phyloP scores from a whole-genome alignment of 192 early-diverging fungal genomes.

The Rhizophagus sp. region DNA sequence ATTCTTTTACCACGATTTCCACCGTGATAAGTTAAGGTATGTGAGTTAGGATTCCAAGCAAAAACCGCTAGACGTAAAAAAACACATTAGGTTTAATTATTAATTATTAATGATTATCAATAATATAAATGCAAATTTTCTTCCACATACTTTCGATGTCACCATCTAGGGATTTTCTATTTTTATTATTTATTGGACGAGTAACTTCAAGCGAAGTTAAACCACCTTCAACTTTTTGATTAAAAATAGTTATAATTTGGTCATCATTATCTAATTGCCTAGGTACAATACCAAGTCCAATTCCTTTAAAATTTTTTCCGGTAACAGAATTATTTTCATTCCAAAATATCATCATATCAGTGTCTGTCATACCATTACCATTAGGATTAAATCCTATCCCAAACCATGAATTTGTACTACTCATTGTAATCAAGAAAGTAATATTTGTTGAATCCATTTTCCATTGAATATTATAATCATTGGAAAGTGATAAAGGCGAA shows the following conservation, averaged over 20 bases:
- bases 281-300: not conserved
- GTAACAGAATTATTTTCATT: not conserved
- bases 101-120: too few relatives aligned
- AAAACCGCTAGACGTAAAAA: not conserved
- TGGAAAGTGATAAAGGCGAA: not conserved
- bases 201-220: not conserved
- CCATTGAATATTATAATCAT: not conserved
- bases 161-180: not conserved
- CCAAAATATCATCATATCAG: slow-evolving; percentile 1
- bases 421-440: not conserved
- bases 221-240: not conserved
- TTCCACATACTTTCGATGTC: not conserved
- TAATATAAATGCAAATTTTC: not conserved
- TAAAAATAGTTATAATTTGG: not conserved
- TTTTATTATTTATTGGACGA: not conserved
- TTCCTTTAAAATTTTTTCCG: not conserved
- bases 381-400: slow-evolving; percentile 2
- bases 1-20: not conserved
- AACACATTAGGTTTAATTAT: too few relatives aligned
- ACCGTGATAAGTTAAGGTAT: not conserved
- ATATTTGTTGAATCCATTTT: not conserved
- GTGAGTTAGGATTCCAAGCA: not conserved
- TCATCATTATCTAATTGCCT: not conserved
- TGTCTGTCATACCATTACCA: not conserved
- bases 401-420: slow-evolving; percentile 7